Conservation (phyloP, 1,284 basidiomycete species). For the Trametes hirsuta region DNA sequence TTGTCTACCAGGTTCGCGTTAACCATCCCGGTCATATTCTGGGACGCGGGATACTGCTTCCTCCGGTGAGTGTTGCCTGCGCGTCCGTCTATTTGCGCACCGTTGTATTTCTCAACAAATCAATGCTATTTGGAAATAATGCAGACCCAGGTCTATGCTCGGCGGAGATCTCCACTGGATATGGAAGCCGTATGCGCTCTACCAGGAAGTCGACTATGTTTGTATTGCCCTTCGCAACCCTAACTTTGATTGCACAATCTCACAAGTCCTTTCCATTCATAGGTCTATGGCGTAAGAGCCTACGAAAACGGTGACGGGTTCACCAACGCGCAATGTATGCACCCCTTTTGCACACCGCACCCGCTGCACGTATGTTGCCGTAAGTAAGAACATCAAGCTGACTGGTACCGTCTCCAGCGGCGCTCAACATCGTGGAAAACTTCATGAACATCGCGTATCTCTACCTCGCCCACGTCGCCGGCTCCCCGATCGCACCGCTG, state of each 20-base stretch:
- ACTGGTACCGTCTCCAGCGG: conserved; percentile 46
- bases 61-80: conserved; percentile 49
- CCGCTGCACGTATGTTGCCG: background rate
- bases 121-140: background rate
- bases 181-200: conserved; percentile 82
- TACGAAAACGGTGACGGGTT: conserved; percentile 76
- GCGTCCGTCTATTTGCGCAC: background rate
- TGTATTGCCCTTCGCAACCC: conserved; percentile 21
- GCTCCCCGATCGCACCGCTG: conserved; percentile 67
- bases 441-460: conserved; percentile 77
- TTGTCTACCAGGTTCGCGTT: conserved; percentile 50
- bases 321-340: conserved; percentile 82
- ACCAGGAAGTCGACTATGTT: conserved; percentile 73
- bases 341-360: conserved; percentile 2
- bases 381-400: conserved; percentile 10
- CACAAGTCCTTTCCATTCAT: conserved; percentile 1
- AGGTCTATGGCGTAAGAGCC: conserved; percentile 77
- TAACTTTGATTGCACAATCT: conserved; percentile 4
- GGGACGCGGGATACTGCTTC: conserved; percentile 78
- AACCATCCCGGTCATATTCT: conserved; percentile 59
- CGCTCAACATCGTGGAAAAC: conserved; percentile 83
- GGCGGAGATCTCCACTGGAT: conserved; percentile 89
- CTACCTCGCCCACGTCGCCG: conserved; percentile 67
- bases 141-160: conserved; percentile 62
- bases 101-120: background rate